Evolutionary conservation across 75 land plant genomes (phyloP).

Genomic region (Chamaecyparis obtusa): DNA sequence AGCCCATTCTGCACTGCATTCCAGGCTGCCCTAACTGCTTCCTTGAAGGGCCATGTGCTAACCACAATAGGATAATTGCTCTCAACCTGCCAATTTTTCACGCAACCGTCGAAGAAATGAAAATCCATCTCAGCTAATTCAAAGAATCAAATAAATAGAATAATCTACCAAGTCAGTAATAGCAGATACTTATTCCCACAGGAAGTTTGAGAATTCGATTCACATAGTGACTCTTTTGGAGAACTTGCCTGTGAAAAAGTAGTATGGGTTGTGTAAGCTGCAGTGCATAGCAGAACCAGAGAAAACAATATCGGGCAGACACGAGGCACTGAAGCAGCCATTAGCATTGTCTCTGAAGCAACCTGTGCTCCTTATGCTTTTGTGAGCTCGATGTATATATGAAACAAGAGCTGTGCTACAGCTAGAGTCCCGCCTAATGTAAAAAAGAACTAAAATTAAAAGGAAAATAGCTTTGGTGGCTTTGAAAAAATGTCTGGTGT

Average conservation of each 20-base stretch:
- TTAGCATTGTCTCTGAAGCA: neutral
- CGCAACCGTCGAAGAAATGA: neutral
- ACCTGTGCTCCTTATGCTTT: neutral
- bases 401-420: too few relatives aligned
- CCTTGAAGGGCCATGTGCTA: slow-evolving; percentile 91
- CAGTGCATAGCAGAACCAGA: neutral
- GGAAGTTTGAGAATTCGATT: neutral
- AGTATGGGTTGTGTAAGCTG: neutral
- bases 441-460: too few relatives aligned
- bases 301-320: neutral
- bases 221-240: too few relatives aligned
- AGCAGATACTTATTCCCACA: neutral
- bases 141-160: neutral
- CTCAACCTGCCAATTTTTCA: neutral
- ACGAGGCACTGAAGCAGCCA: neutral
- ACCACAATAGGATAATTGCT: slow-evolving; percentile 67
- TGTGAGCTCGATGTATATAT: neutral
- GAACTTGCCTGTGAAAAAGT: neutral
- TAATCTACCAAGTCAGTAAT: neutral
- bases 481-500: too few relatives aligned
- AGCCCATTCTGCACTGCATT: slow-evolving; percentile 55
- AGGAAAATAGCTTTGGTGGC: too few relatives aligned
- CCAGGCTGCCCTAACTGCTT: slow-evolving; percentile 93
- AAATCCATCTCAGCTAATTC: neutral
- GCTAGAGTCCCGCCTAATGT: too few relatives aligned